Conservation (phyloP, 1,139 yeast species). For the Nakaseomyces bracarensis region DNA sequence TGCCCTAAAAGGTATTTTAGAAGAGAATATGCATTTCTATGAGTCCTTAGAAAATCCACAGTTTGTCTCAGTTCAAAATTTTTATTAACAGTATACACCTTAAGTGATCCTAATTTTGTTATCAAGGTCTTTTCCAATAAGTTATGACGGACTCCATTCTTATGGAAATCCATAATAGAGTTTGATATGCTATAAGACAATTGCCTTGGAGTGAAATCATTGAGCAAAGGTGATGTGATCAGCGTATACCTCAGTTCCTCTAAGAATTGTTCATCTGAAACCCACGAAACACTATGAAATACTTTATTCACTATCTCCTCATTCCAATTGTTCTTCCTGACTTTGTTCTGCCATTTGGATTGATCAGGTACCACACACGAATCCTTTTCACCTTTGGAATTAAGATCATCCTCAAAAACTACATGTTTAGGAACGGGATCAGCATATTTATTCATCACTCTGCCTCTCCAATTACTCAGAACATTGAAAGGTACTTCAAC, state of each 20-base stretch:
- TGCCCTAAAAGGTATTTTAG: neutral
- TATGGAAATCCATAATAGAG: slow-evolving; percentile 2
- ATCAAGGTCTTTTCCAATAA: neutral
- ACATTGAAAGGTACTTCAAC: neutral
- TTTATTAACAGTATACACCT: neutral
- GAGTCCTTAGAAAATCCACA: neutral
- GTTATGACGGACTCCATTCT: neutral
- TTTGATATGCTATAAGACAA: neutral
- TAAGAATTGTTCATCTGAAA: slow-evolving; percentile 5
- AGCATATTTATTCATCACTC: neutral
- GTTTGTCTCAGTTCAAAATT: neutral
- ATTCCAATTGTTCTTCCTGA: no score
- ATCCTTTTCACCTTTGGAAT: no score
- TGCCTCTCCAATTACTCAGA: neutral
- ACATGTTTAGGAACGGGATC: neutral
- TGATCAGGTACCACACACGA: no score
- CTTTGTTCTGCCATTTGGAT: no score
- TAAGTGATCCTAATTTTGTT: neutral
- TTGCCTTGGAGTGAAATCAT: neutral
- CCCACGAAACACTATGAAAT: slow-evolving; percentile 1
- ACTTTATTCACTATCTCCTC: neutral
- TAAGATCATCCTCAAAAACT: neutral
- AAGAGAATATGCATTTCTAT: neutral
- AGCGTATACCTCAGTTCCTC: slow-evolving; percentile 3
- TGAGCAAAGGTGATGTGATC: slow-evolving; percentile 1